A percentile compares a stretch with the other conserved stretches of the same genome.
phyloP scores from a whole-genome alignment of 345 rosid species.

The Anacardium occidentale region DNA sequence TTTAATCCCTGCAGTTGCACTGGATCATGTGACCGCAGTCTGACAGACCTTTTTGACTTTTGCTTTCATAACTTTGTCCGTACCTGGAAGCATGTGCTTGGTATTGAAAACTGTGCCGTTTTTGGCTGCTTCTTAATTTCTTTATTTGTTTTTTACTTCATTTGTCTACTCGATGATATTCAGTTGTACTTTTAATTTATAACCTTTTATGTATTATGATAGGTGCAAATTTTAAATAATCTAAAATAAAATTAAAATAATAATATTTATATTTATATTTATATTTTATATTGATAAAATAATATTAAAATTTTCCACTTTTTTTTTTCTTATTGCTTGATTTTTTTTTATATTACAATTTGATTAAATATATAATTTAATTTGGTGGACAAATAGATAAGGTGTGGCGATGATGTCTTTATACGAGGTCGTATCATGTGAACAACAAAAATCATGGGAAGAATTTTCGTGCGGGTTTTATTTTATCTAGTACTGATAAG shows the following conservation, averaged over 20 bases:
- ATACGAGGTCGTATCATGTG: neutral
- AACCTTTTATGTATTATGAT: too few relatives aligned
- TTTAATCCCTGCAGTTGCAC: neutral
- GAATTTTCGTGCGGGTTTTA: neutral
- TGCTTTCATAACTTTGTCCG: too few relatives aligned
- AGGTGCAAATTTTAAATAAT: too few relatives aligned
- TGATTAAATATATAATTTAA: neutral
- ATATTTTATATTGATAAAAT: too few relatives aligned
- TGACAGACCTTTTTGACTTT: neutral
- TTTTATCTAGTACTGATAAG: slow-evolving; percentile 1
- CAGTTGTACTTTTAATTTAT: too few relatives aligned
- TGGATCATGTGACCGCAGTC: neutral
- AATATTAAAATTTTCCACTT: too few relatives aligned
- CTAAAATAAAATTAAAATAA: too few relatives aligned
- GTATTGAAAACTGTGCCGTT: neutral
- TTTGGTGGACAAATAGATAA: neutral
- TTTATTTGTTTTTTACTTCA: neutral
- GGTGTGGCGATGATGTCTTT: neutral
- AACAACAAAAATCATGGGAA: neutral
- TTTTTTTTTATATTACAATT: too few relatives aligned
- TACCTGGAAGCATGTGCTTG: neutral
- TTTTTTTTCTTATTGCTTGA: too few relatives aligned
- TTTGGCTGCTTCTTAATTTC: neutral
- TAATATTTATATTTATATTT: too few relatives aligned
- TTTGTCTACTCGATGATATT: too few relatives aligned